Evolutionary conservation across 495 filamentous ascomycete species (phyloP).

Genomic region (Penicillium ochrochloron): DNA sequence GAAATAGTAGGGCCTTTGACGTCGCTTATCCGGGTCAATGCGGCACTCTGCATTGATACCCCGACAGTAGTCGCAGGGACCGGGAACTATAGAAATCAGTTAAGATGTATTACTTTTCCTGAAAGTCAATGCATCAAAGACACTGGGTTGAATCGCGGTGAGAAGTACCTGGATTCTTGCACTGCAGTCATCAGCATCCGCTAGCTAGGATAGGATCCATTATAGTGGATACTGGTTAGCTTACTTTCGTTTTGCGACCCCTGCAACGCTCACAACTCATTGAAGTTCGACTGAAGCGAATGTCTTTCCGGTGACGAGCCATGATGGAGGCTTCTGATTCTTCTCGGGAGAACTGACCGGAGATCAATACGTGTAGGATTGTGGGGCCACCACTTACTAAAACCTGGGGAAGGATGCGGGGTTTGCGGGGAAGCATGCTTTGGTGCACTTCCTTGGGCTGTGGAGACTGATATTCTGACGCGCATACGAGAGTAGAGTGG

Average conservation of each 20-base stretch:
- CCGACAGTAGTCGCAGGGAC: conserved; percentile 3
- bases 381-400: background rate
- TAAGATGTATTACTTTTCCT: background rate
- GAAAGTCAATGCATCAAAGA: background rate
- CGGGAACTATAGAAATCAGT: background rate
- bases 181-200: background rate
- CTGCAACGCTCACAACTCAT: conserved; percentile 8
- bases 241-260: conserved; percentile 1
- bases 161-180: conserved; percentile 1
- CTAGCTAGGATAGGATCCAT: background rate
- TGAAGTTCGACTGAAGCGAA: background rate
- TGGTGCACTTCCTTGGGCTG: background rate
- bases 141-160: background rate
- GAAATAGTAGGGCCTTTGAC: background rate
- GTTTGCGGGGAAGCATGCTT: background rate
- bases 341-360: background rate
- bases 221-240: background rate
- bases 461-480: background rate
- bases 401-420: background rate
- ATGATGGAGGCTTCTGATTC: background rate
- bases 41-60: background rate
- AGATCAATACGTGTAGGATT: background rate
- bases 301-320: background rate
- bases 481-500: too few species aligned
- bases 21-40: background rate